Conservation (phyloP, 1,284 basidiomycete species). For the Stygiomarasmius scandens region DNA sequence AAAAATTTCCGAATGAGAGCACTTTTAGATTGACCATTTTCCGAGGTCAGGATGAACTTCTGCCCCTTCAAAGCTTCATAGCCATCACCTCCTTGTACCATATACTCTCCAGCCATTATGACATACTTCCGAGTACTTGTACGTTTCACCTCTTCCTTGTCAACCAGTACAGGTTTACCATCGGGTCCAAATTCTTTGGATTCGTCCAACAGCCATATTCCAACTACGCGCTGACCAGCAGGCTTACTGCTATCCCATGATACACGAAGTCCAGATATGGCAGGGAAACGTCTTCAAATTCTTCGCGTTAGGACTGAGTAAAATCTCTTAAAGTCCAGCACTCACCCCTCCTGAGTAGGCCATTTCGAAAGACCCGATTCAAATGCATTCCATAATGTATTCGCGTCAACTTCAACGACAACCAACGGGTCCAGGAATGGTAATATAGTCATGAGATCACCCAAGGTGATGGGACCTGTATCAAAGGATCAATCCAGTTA, state of each 20-base stretch:
- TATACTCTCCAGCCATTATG: constrained; percentile 19
- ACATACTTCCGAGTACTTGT: constrained; percentile 19
- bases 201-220: constrained; percentile 48
- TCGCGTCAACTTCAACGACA: constrained; percentile 64
- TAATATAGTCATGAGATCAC: constrained; percentile 64
- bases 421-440: constrained; percentile 72
- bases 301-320: constrained; percentile 32
- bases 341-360: constrained; percentile 23
- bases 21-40: constrained; percentile 19
- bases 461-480: constrained; percentile 55
- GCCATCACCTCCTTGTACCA: constrained; percentile 20
- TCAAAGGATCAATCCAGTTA: background rate
- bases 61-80: constrained; percentile 18
- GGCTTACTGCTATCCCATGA: constrained; percentile 45
- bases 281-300: constrained; percentile 59
- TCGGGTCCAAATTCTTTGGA: constrained; percentile 10
- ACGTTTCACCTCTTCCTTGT: constrained; percentile 18
- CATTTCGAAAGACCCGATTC: constrained; percentile 55
- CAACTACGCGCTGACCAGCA: constrained; percentile 48
- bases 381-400: constrained; percentile 63
- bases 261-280: constrained; percentile 63
- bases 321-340: background rate
- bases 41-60: constrained; percentile 19
- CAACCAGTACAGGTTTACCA: constrained; percentile 9
- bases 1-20: constrained; percentile 21